These are phyloP conservation scores for Alternaria triticina DNA, from an alignment of 2,329 filamentous ascomycete genomes.

Conservation along the genomic window DNA sequence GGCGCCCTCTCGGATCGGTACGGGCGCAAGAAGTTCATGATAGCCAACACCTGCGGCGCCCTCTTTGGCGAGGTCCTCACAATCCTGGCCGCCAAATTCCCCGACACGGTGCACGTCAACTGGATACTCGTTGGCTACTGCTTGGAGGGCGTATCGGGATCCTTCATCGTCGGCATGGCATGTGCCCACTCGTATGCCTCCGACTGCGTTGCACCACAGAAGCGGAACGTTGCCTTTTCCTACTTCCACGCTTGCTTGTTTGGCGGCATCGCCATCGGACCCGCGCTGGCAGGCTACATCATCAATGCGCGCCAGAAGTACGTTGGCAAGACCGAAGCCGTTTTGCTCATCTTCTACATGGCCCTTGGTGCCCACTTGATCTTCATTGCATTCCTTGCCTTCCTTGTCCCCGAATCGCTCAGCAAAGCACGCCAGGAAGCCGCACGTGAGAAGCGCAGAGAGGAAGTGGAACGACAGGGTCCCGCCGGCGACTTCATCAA, in stretches of 20 bases:
- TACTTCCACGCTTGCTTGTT: constrained; percentile 92
- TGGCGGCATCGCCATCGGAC: constrained; percentile 85
- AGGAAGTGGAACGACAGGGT: constrained; percentile 47
- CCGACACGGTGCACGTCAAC: constrained; percentile 74
- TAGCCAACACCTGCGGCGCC: constrained; percentile 75
- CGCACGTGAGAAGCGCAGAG: constrained; percentile 71
- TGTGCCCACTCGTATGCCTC: constrained; percentile 85
- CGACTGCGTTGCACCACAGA: constrained; percentile 83
- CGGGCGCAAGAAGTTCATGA: constrained; percentile 77
- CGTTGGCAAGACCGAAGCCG: constrained; percentile 66
- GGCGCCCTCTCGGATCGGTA: constrained; percentile 87
- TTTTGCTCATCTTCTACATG: constrained; percentile 85
- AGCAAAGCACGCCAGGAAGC: constrained; percentile 72
- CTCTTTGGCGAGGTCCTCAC: constrained; percentile 77
- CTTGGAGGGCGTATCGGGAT: constrained; percentile 84
- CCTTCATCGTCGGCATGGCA: constrained; percentile 83
- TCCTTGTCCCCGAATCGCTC: constrained; percentile 84
- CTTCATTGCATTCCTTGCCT: constrained; percentile 74
- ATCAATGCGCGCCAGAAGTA: constrained; percentile 61
- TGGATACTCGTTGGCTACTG: constrained; percentile 79
- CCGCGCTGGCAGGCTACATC: constrained; percentile 79
- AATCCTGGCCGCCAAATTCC: constrained; percentile 77
- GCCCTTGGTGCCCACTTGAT: constrained; percentile 73
- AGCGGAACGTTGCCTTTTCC: constrained; percentile 82
- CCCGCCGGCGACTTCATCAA: constrained; percentile 53